A percentile compares a stretch with the other conserved stretches of the same genome.
Conservation (phyloP, 2,329 filamentous ascomycete genomes). For the Fusarium mundagurra region DNA sequence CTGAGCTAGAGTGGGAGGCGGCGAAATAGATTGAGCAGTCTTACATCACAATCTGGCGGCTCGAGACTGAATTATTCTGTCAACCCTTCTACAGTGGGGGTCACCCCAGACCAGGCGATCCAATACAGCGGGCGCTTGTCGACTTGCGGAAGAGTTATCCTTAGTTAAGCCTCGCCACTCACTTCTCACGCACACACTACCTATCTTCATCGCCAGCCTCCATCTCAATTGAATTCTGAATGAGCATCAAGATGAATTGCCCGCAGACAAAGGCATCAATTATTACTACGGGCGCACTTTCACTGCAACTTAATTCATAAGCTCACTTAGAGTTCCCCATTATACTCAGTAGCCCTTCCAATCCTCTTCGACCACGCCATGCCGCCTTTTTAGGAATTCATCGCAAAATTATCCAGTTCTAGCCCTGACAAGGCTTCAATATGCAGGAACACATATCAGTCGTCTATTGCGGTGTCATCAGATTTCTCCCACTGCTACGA, state of each 20-base stretch:
- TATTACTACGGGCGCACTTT: not conserved
- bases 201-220: not conserved
- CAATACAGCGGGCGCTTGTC: slow-evolving; percentile 34
- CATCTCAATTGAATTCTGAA: not conserved
- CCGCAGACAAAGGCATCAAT: not conserved
- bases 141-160: slow-evolving; percentile 14
- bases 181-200: not conserved
- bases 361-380: not conserved
- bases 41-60: rapidly evolving
- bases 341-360: not conserved
- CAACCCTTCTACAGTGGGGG: slow-evolving; percentile 8
- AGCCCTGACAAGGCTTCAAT: not conserved
- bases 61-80: slow-evolving; percentile 1
- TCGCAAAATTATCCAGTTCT: not conserved
- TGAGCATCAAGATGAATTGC: not conserved
- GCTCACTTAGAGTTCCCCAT: not conserved
- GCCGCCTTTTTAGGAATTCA: not conserved
- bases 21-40: not conserved
- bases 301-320: not conserved
- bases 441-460: slow-evolving; percentile 14
- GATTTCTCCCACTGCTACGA: not conserved
- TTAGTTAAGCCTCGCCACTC: slow-evolving; percentile 8
- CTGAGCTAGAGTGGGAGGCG: not conserved
- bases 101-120: slow-evolving; percentile 25
- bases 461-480: not conserved